Conservation (phyloP, 495 filamentous ascomycete species). For the Aspergillus panamensis region DNA sequence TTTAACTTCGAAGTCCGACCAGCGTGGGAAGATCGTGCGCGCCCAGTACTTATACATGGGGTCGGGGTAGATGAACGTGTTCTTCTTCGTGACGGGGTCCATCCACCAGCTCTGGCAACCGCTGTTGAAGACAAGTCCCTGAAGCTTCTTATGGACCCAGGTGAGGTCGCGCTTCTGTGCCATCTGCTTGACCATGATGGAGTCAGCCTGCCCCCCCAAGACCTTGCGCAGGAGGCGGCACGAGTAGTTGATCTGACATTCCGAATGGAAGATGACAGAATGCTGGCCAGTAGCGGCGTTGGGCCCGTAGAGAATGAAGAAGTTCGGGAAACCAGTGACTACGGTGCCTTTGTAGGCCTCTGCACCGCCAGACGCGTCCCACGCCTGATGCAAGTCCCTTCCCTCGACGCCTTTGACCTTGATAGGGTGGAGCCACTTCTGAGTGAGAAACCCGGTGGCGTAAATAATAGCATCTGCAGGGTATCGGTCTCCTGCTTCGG, state of each 20-base stretch:
- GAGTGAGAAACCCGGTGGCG: conserved; percentile 47
- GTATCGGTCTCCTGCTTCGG: conserved; percentile 41
- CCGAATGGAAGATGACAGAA: conserved; percentile 50
- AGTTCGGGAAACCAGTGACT: conserved; percentile 58
- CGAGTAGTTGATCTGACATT: conserved; percentile 49
- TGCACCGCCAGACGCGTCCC: conserved; percentile 48
- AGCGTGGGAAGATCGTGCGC: conserved; percentile 13
- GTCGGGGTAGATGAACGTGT: conserved; percentile 19
- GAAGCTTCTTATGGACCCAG: conserved; percentile 13
- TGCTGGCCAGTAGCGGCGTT: conserved; percentile 58
- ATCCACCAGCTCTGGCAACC: conserved; percentile 20
- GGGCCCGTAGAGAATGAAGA: conserved; percentile 58
- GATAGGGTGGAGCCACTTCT: conserved; percentile 37
- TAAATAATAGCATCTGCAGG: conserved; percentile 51
- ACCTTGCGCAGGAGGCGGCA: conserved; percentile 28
- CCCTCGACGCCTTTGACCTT: conserved; percentile 42
- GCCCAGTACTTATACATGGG: conserved; percentile 20
- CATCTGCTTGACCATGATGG: neutral
- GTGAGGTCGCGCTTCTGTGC: neutral
- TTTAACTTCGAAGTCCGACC: too few relatives aligned
- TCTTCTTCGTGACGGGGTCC: conserved; percentile 13
- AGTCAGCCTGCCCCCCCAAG: conserved; percentile 18
- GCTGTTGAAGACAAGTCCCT: conserved; percentile 17
- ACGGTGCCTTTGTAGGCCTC: conserved; percentile 56
- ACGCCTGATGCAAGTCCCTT: conserved; percentile 44